phyloP scores from a whole-genome alignment of 2,329 filamentous ascomycete genomes.

The Aspergillus latus region DNA sequence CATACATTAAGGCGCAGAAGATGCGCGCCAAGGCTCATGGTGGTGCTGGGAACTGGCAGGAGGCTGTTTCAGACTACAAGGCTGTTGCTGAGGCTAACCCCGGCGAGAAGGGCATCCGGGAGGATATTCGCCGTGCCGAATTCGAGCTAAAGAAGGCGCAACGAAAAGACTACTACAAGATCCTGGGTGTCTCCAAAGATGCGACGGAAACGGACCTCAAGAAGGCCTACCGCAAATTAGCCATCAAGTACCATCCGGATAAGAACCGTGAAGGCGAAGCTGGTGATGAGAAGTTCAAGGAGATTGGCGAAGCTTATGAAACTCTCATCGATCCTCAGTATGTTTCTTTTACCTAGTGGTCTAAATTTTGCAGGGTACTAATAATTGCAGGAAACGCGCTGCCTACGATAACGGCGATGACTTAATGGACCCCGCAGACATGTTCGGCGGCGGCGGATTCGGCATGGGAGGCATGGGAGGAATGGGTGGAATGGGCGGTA shows the following conservation, averaged over 20 bases:
- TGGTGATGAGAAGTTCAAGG: constrained; percentile 90
- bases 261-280: constrained; percentile 85
- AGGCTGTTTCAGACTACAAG: constrained; percentile 87
- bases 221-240: constrained; percentile 93
- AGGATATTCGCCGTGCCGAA: constrained; percentile 86
- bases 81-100: constrained; percentile 79
- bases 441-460: constrained; percentile 67
- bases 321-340: constrained; percentile 91
- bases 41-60: constrained; percentile 85
- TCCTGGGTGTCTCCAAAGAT: constrained; percentile 82
- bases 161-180: constrained; percentile 99
- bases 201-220: constrained; percentile 85
- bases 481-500: constrained; percentile 60
- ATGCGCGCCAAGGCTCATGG: constrained; percentile 90
- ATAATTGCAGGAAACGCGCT: constrained; percentile 68
- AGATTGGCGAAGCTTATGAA: constrained; percentile 95
- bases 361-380: constrained; percentile 8
- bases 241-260: constrained; percentile 92
- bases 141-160: constrained; percentile 96
- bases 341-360: constrained; percentile 39
- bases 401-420: constrained; percentile 92
- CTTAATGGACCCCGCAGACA: constrained; percentile 80
- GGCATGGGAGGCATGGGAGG: constrained; percentile 40
- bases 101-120: constrained; percentile 73
- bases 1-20: constrained; percentile 87